These are phyloP conservation scores for Exsudoporus floridanus DNA, from an alignment of 1,284 basidiomycete species.

Conservation along the genomic window DNA sequence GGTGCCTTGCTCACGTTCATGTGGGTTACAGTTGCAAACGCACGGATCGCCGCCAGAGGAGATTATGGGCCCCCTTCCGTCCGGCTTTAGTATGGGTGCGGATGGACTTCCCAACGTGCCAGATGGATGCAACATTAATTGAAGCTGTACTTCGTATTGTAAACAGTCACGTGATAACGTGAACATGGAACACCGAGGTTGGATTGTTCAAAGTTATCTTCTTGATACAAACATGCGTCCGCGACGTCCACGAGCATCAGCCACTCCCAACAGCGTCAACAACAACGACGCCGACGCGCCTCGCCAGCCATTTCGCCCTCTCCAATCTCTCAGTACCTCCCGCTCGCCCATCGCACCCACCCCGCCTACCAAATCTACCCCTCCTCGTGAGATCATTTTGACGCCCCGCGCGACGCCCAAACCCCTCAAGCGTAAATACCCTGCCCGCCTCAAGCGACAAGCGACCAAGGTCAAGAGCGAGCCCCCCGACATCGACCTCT, in stretches of 20 bases:
- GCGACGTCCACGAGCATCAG: constrained; percentile 8
- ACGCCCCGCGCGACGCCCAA: constrained; percentile 36
- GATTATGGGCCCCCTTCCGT: constrained; percentile 89
- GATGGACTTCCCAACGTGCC: constrained; percentile 59
- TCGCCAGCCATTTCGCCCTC: constrained; percentile 25
- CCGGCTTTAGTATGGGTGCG: constrained; percentile 61
- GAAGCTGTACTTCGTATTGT: neutral
- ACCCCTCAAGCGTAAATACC: constrained; percentile 39
- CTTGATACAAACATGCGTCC: constrained; percentile 20
- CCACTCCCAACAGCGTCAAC: constrained; percentile 7
- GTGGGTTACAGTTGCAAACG: constrained; percentile 66
- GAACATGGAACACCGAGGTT: constrained; percentile 4
- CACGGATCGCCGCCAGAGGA: constrained; percentile 87
- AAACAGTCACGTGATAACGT: constrained; percentile 20
- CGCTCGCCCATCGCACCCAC: constrained; percentile 13
- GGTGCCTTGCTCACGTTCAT: constrained; percentile 1
- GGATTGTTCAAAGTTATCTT: neutral
- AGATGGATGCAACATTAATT: constrained; percentile 49
- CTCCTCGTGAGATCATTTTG: constrained; percentile 56
- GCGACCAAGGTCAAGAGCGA: constrained; percentile 55
- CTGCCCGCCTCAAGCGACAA: constrained; percentile 22
- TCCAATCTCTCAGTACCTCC: constrained; percentile 10
- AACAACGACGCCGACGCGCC: neutral
- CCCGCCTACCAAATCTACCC: constrained; percentile 50
- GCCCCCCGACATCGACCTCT: constrained; percentile 60